These are phyloP conservation scores for Coemansia sp. DNA, from an alignment of 192 early-diverging fungal genomes.

Conservation along the genomic window DNA sequence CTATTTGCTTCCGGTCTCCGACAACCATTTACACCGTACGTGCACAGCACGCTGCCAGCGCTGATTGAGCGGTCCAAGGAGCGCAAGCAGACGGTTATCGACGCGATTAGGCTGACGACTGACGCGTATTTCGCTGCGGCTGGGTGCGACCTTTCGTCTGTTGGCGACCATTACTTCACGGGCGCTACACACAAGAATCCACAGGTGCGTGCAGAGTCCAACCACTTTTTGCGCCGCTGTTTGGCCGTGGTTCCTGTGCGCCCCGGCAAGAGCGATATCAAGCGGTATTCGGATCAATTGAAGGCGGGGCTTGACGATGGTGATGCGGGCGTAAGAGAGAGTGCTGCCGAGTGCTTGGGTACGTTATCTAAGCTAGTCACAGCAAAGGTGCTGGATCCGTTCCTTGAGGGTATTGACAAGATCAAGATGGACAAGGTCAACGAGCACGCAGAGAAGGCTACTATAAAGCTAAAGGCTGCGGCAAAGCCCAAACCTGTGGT, in stretches of 20 bases:
- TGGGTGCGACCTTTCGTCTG: slow-evolving; percentile 56
- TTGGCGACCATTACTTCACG: slow-evolving; percentile 75
- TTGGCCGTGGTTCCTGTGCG: slow-evolving; percentile 69
- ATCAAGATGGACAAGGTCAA: slow-evolving; percentile 84
- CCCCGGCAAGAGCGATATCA: slow-evolving; percentile 81
- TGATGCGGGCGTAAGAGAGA: slow-evolving; percentile 79
- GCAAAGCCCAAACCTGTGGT: slow-evolving; percentile 44
- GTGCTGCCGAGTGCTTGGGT: slow-evolving; percentile 82
- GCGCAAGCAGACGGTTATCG: slow-evolving; percentile 86
- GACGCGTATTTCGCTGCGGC: slow-evolving; percentile 79
- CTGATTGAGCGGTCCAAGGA: slow-evolving; percentile 95
- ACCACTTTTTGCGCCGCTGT: slow-evolving; percentile 74
- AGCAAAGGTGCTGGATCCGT: slow-evolving; percentile 71
- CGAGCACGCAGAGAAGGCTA: slow-evolving; percentile 88
- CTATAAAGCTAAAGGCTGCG: slow-evolving; percentile 69
- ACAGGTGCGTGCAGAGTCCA: slow-evolving; percentile 76
- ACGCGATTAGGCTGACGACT: slow-evolving; percentile 76
- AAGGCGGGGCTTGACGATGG: slow-evolving; percentile 83
- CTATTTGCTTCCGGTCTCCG: slow-evolving; percentile 79
- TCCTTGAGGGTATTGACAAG: slow-evolving; percentile 84
- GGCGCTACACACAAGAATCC: slow-evolving; percentile 90
- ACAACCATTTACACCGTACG: slow-evolving; percentile 78
- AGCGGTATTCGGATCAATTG: slow-evolving; percentile 74
- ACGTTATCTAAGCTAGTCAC: slow-evolving; percentile 87
- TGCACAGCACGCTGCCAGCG: slow-evolving; percentile 63